Base-by-base conservation (phyloP, 73 alveolate species). In the Paramecium caudatum region DNA sequence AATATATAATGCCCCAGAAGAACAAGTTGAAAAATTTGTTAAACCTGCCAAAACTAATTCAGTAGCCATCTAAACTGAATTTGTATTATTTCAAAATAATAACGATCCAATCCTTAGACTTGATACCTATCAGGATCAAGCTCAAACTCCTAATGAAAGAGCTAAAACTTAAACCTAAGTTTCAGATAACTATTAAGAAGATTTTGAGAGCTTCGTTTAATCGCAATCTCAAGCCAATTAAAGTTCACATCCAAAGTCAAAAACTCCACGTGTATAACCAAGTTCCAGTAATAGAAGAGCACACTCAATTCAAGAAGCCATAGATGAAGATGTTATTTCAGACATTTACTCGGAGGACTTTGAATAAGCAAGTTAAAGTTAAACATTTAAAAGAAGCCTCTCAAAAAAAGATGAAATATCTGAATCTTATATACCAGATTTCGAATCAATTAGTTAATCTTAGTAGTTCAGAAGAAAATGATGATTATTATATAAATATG, bases 351-450 rank as follows among this genome's bases (percentile, higher is more conserved):
- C 47, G 6, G 32, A 65, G 39, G 83, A 65, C 34, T 65, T 65
- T 65, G 83, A 65, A 65, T 33, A 65, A 65, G 34, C 34, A 16
- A 65, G 83, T 65, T 65, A 65, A n/a, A 65, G 83, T 65, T 55
- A 55, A 55, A 55, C 80, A 27, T 65, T 65, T 65, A 65, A 36
- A 65, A 65, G 83, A 15, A 33, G 50, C 34, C 34, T 33, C 27
- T 65, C 83, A 30, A 65, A 33, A 33, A 65, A 65, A 5, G 49
- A 36, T 36, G 47, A 65, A 12, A 33, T 65, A 23, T 55, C 80
- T 3, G 80, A 55, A 27, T 55, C 80, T 27, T 55, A 55, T 23
- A 55, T 55, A 5, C 80, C 80, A 55, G 80, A 55, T 65, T 65
- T 33, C 17, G 83, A 65, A n/a, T 65, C 83, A 4, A 65, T 65